Conservation (phyloP, 345 rosid genomes). For the Gossypium longicalyx region DNA sequence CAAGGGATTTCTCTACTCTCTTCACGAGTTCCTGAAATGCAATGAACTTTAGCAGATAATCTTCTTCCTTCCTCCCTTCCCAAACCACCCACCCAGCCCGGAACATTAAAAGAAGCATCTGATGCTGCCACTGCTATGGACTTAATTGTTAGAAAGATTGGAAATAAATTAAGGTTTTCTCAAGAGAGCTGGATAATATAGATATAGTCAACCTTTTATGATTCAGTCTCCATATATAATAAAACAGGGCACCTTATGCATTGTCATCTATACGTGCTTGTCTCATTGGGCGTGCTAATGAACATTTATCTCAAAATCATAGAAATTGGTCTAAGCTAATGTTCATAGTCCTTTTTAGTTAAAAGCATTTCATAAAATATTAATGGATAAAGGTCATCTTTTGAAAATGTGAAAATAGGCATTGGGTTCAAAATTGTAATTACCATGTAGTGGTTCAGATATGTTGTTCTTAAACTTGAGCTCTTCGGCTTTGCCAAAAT, state of each 20-base stretch:
- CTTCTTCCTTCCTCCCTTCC: neutral
- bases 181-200: neutral
- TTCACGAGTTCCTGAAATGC: slow-evolving; percentile 36
- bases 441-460: slow-evolving; percentile 24
- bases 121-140: too few relatives aligned
- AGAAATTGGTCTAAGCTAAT: too few relatives aligned
- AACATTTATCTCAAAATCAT: neutral
- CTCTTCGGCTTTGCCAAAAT: slow-evolving; percentile 14
- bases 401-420: neutral
- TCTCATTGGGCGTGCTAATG: neutral
- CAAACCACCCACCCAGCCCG: too few relatives aligned
- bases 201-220: neutral
- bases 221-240: neutral
- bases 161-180: neutral
- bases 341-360: too few relatives aligned
- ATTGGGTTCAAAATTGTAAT: slow-evolving; percentile 8
- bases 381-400: too few relatives aligned
- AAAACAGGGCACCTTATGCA: neutral
- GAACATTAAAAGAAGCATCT: too few relatives aligned
- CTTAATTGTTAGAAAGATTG: neutral
- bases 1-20: slow-evolving; percentile 6
- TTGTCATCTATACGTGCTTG: neutral
- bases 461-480: slow-evolving; percentile 10
- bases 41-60: neutral
- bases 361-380: neutral